Conservation (phyloP, 345 rosid species). For the Sonneratia caseolaris region DNA sequence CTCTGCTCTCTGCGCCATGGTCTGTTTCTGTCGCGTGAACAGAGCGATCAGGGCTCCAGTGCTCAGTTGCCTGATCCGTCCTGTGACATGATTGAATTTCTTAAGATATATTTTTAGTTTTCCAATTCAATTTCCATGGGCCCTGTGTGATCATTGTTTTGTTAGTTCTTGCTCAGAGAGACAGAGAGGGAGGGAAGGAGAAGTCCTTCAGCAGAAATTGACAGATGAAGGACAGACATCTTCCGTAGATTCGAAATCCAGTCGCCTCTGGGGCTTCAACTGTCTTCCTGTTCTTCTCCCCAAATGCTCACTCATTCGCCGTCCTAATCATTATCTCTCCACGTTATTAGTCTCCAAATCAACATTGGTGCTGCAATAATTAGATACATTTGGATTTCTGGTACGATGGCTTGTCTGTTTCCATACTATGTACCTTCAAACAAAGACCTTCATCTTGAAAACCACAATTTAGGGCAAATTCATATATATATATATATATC, state of each 20-base stretch:
- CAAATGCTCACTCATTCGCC: background rate
- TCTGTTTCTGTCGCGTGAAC: background rate
- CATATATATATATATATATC: background rate
- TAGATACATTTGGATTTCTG: no score
- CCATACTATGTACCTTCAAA: no score
- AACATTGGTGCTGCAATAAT: no score
- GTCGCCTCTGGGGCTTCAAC: background rate
- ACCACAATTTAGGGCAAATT: background rate
- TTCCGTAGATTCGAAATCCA: background rate
- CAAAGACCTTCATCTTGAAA: no score
- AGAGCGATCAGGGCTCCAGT: background rate
- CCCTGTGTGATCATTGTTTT: background rate
- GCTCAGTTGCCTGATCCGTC: conserved; percentile 6
- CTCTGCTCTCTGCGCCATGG: background rate
- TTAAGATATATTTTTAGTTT: background rate
- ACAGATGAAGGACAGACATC: background rate
- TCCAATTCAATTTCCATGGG: background rate
- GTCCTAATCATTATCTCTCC: no score
- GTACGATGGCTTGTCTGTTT: no score
- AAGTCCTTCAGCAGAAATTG: background rate
- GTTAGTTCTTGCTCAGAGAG: conserved; percentile 6
- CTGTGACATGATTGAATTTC: conserved; percentile 4
- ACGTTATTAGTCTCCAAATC: no score
- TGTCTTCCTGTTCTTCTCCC: background rate
- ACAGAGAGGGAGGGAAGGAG: background rate